Conservation (phyloP, 148 eudicot genomes). For the Chenopodium berlandieri region DNA sequence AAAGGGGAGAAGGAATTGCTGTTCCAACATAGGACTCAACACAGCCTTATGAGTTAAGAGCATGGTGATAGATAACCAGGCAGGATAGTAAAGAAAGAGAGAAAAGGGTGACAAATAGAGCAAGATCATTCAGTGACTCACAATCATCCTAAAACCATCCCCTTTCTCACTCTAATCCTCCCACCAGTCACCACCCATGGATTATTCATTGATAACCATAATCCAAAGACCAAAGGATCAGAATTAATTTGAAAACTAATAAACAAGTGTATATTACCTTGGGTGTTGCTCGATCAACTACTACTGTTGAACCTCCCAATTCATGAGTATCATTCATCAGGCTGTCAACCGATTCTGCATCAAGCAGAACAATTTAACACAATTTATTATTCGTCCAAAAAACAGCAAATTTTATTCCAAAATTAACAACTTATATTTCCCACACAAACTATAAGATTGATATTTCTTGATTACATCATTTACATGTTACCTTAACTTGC, state of each 20-base stretch:
- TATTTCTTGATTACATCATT: not conserved
- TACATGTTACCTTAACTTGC: not conserved
- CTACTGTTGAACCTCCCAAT: constrained; percentile 84
- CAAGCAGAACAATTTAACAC: not conserved
- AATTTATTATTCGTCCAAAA: not conserved
- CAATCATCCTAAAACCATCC: not conserved
- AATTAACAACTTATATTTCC: too few relatives aligned
- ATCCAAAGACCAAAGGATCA: not conserved
- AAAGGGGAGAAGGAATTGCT: too few relatives aligned
- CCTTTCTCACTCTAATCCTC: not conserved
- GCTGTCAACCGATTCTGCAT: constrained; percentile 89
- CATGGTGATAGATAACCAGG: too few relatives aligned
- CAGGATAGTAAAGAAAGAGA: too few relatives aligned
- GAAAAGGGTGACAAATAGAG: too few relatives aligned
- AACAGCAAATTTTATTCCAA: not conserved
- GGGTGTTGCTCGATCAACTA: constrained; percentile 97
- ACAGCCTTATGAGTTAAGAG: too few relatives aligned
- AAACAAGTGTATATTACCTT: constrained; percentile 46
- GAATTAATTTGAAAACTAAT: not conserved
- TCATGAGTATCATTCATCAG: constrained; percentile 94
- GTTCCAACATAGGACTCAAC: too few relatives aligned
- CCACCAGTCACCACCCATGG: not conserved
- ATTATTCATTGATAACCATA: not conserved
- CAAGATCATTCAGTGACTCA: not conserved
- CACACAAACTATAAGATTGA: not conserved